phyloP scores from a whole-genome alignment of 306 rosid species.

The Quillaja saponaria region DNA sequence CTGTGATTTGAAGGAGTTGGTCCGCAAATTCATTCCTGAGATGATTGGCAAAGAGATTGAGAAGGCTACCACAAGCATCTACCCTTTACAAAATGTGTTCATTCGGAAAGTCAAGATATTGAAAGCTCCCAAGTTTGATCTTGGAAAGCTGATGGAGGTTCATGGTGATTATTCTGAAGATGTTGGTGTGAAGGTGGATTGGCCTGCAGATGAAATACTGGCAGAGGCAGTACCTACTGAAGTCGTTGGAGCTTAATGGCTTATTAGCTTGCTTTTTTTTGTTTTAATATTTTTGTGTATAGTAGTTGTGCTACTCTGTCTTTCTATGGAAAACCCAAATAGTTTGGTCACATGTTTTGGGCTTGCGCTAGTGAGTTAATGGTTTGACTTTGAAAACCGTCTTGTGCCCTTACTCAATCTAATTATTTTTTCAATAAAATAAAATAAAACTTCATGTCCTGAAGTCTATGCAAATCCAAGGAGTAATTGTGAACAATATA shows the following conservation, averaged over 20 bases:
- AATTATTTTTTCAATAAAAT: too few species aligned
- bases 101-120: conserved; percentile 87
- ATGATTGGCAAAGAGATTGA: conserved; percentile 88
- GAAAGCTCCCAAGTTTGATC: conserved; percentile 95
- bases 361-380: conserved; percentile 28
- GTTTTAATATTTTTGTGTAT: conserved; percentile 13
- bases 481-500: conserved; percentile 15
- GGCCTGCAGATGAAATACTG: conserved; percentile 71
- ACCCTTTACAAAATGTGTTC: conserved; percentile 81
- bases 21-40: conserved; percentile 85
- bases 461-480: background rate
- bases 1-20: conserved; percentile 87
- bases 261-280: too few species aligned
- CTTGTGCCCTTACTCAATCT: conserved; percentile 27
- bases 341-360: background rate
- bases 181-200: conserved; percentile 76
- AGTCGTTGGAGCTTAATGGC: conserved; percentile 79
- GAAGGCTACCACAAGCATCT: conserved; percentile 77
- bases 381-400: conserved; percentile 22
- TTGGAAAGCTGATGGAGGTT: conserved; percentile 95
- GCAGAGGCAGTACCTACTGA: conserved; percentile 60
- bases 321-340: background rate
- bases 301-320: conserved; percentile 11
- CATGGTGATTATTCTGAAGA: conserved; percentile 81
- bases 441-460: conserved; percentile 25